Conservation (phyloP, 2,329 filamentous ascomycete species). For the Pezizomycotina sp. region DNA sequence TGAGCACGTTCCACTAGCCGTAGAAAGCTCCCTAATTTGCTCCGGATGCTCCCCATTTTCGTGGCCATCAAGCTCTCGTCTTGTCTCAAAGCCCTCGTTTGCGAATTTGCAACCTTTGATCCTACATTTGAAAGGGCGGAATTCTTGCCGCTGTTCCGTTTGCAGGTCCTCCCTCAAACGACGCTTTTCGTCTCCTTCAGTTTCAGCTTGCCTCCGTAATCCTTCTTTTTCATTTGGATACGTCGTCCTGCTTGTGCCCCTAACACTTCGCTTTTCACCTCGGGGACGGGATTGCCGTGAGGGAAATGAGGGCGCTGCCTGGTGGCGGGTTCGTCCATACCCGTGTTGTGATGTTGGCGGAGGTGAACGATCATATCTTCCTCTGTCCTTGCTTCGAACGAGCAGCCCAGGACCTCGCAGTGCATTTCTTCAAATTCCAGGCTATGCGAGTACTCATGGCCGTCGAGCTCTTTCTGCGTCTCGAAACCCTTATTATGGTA, state of each 20-base stretch:
- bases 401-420: conserved; percentile 6
- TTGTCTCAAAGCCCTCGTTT: conserved; percentile 18
- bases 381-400: conserved; percentile 10
- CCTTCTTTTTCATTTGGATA: too few species aligned
- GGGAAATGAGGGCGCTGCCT: too few species aligned
- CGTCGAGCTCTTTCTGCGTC: conserved; percentile 10
- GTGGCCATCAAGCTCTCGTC: conserved; percentile 11
- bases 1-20: too few species aligned
- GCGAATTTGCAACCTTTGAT: conserved; percentile 15
- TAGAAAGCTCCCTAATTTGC: too few species aligned
- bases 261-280: conserved; percentile 3
- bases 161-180: too few species aligned
- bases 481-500: conserved; percentile 19
- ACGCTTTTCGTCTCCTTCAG: too few species aligned
- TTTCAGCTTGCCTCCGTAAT: too few species aligned
- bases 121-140: conserved; percentile 17
- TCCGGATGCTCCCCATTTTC: conserved; percentile 14
- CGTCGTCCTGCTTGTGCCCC: conserved; percentile 9
- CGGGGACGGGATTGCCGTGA: neutral
- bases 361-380: conserved; percentile 15
- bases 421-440: conserved; percentile 16
- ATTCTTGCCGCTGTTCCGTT: too few species aligned
- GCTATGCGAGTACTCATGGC: conserved; percentile 13
- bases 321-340: too few species aligned
- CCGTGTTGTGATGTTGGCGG: too few species aligned